Conservation (phyloP, 805 yeast genomes). For the Debaryomyces prosopidis region DNA sequence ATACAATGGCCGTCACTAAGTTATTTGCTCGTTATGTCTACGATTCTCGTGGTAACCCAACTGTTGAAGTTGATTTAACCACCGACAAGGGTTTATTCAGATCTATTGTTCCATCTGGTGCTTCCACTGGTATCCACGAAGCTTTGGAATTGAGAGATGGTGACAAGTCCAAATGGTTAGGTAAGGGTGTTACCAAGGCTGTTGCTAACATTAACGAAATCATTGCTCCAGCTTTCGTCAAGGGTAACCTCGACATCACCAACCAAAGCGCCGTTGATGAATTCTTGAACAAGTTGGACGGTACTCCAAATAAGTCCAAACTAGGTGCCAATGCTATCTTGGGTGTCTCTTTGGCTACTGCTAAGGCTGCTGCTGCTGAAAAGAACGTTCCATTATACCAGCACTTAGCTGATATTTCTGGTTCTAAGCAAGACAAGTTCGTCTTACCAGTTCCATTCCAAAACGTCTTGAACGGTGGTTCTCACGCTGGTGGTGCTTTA, state of each 20-base stretch:
- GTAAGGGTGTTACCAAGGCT: constrained; percentile 98
- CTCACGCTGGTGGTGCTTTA: constrained; percentile 99
- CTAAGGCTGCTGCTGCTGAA: constrained; percentile 98
- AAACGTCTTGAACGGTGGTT: constrained; percentile 99
- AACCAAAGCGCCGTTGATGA: constrained; percentile 87
- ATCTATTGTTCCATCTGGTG: constrained; percentile 99
- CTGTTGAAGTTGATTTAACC: constrained; percentile 96
- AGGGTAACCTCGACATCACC: constrained; percentile 78
- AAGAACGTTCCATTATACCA: constrained; percentile 90
- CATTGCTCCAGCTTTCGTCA: constrained; percentile 91
- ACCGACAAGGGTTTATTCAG: constrained; percentile 94
- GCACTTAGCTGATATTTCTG: constrained; percentile 82
- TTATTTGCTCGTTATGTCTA: constrained; percentile 94
- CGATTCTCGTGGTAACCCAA: constrained; percentile 99
- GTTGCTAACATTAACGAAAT: constrained; percentile 92
- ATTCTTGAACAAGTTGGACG: constrained; percentile 84
- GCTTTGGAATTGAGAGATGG: constrained; percentile 98
- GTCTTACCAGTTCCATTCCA: constrained; percentile 99
- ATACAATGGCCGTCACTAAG: constrained; percentile 79
- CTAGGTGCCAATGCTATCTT: constrained; percentile 98
- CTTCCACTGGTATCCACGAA: constrained; percentile 98
- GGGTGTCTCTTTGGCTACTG: constrained; percentile 96
- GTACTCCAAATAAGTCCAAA: constrained; percentile 96
- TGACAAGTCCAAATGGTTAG: constrained; percentile 96
- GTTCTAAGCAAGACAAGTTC: constrained; percentile 72